Percentiles rank a stretch among this genome's conserved stretches.
phyloP scores from a whole-genome alignment of 2,329 filamentous ascomycete species.

The Aureobasidium zeae region DNA sequence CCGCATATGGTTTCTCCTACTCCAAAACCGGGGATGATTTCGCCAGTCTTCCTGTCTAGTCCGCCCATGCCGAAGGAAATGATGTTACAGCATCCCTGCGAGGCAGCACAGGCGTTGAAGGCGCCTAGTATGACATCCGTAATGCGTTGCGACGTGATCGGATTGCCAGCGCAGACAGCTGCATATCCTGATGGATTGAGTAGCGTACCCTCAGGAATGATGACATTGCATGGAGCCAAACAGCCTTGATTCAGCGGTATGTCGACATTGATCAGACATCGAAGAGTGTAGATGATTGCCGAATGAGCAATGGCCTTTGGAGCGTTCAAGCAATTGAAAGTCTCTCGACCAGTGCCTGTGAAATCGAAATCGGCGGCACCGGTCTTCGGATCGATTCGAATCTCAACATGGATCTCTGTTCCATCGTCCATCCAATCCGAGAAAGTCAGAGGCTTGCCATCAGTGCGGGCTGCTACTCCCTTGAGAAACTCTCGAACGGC shows the following conservation, averaged over 20 bases:
- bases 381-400: conserved; percentile 64
- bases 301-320: conserved; percentile 74
- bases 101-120: conserved; percentile 69
- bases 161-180: conserved; percentile 76
- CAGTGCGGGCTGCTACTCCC: conserved; percentile 58
- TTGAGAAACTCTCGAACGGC: conserved; percentile 67
- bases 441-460: conserved; percentile 61
- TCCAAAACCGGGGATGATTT: conserved; percentile 65
- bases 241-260: conserved; percentile 85
- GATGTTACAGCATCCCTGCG: conserved; percentile 75
- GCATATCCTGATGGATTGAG: conserved; percentile 66
- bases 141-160: conserved; percentile 67
- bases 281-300: conserved; percentile 78
- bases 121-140: conserved; percentile 76
- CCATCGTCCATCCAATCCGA: conserved; percentile 84
- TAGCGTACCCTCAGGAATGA: conserved; percentile 59
- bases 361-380: conserved; percentile 75
- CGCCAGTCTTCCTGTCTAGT: conserved; percentile 43
- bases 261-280: conserved; percentile 67
- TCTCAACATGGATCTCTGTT: conserved; percentile 62
- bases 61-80: conserved; percentile 59
- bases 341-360: conserved; percentile 64
- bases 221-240: conserved; percentile 61
- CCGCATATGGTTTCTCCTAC: conserved; percentile 83
- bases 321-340: conserved; percentile 46